phyloP scores from a whole-genome alignment of 2,329 filamentous ascomycete species.

The Saccharata proteae region DNA sequence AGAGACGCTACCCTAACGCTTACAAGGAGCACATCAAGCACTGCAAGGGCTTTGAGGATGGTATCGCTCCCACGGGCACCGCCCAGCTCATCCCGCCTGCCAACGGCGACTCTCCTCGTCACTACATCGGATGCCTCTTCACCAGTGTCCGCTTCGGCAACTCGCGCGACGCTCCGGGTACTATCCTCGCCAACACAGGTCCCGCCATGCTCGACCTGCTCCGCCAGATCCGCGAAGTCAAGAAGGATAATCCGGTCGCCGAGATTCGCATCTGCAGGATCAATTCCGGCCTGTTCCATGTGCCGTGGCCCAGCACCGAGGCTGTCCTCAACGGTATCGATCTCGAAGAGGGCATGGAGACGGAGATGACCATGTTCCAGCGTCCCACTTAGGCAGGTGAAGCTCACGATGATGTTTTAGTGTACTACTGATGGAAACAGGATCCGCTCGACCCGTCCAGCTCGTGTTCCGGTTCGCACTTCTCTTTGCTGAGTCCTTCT shows the following conservation, averaged over 20 bases:
- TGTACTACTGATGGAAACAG: too few species aligned
- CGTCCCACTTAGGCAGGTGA: neutral
- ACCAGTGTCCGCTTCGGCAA: constrained; percentile 40
- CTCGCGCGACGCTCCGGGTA: constrained; percentile 26
- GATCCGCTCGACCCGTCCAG: too few species aligned
- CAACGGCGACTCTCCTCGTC: constrained; percentile 22
- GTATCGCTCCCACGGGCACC: constrained; percentile 29
- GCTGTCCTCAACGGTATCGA: constrained; percentile 29
- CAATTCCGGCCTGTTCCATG: constrained; percentile 45
- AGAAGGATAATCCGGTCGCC: constrained; percentile 13
- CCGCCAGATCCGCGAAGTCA: constrained; percentile 24
- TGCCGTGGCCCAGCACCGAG: constrained; percentile 41
- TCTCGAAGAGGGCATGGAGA: constrained; percentile 6
- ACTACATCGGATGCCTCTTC: constrained; percentile 49
- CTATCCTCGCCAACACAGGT: constrained; percentile 38
- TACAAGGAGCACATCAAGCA: constrained; percentile 35
- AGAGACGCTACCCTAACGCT: constrained; percentile 37
- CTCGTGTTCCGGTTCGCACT: too few species aligned
- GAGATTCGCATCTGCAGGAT: constrained; percentile 41
- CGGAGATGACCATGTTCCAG: constrained; percentile 4
- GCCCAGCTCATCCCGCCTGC: constrained; percentile 43
- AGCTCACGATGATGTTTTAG: too few species aligned
- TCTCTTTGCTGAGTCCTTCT: too few species aligned
- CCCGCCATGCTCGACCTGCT: constrained; percentile 38
- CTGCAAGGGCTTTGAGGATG: constrained; percentile 26